Evolutionary conservation across 164 flowering plant species (phyloP), one percentile per base, ranked within the genome.

Genomic region (Berberis vulgaris): DNA sequence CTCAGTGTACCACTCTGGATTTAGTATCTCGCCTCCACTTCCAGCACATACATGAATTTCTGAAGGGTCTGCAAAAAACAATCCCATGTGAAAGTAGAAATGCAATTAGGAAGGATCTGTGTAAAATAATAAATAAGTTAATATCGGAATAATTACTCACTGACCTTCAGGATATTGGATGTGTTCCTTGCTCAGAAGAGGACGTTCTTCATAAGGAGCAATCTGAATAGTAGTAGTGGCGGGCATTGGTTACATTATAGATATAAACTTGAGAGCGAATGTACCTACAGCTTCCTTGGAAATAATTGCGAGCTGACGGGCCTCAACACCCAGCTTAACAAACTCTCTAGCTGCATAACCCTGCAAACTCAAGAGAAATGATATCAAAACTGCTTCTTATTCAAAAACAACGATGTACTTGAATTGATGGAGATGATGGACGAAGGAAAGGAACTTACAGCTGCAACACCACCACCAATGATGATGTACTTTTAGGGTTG

Each of bases 301-400:
- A 60, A 94, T 90, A 62, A 94, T 75, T 52, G 97, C 99, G 41
- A 94, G 80, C 73, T 94, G 91, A 0, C 95, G 95, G 0, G 91
- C 85, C 55, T 80, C 71, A 57, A 89, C 74, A 42, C 97, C 96
- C 41, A 75, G 91, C 65, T 84, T 87, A 61, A 77, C 79, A 75
- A 94, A 94, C 71, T 91, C 96, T 76, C 89, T 87, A 12, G 99
- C 99, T 49, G 99, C 99, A 86, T 94, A 94, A 58, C 99, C 99
- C 99, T 94, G 72, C n/a, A 60, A 58, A 57, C 7, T 43, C 46
- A 65, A 65, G 38, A 10, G 52, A 56, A 41, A 56, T 38, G 2
- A 38, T 42, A 57, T 1, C 60, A 3, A 57, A 57, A 57, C 4
- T 7, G 3, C 55, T 10, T 7, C 3, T 42, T 1, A 38, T 13